phyloP scores from a whole-genome alignment of 371 early-diverging fungal genomes.

The Mucor velutinosus region DNA sequence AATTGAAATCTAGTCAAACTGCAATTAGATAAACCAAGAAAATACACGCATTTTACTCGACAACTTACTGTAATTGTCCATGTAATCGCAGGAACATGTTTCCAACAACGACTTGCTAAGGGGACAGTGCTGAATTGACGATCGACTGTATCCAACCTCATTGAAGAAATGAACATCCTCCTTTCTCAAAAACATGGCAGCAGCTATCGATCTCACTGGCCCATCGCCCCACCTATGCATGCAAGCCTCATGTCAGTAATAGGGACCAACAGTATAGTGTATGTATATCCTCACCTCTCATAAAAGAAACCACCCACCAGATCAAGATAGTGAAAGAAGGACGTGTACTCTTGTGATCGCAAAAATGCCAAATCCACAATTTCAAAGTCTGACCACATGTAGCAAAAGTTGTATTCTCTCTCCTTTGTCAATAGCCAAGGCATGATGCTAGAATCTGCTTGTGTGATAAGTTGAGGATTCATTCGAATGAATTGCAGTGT shows the following conservation, averaged over 20 bases:
- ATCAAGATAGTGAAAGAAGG: conserved; percentile 85
- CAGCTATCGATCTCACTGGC: conserved; percentile 79
- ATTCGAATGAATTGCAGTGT: conserved; percentile 53
- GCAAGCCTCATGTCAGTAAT: background rate
- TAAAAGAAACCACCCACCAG: conserved; percentile 89
- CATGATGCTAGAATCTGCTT: conserved; percentile 14
- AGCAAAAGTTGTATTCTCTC: conserved; percentile 65
- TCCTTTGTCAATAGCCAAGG: conserved; percentile 36
- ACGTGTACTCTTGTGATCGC: conserved; percentile 69
- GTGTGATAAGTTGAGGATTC: conserved; percentile 27
- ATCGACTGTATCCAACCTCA: conserved; percentile 76
- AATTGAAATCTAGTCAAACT: conserved; percentile 20
- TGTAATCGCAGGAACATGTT: conserved; percentile 37
- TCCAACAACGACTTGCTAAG: conserved; percentile 14
- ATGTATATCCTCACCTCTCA: conserved; percentile 61
- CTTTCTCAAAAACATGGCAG: conserved; percentile 76
- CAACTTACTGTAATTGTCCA: conserved; percentile 28
- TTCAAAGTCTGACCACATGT: conserved; percentile 69
- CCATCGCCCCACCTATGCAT: conserved; percentile 67
- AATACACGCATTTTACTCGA: background rate
- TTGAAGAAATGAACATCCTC: conserved; percentile 90
- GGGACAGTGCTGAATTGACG: conserved; percentile 46
- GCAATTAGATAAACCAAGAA: background rate
- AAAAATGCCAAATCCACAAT: conserved; percentile 79
- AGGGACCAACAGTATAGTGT: background rate